A percentile compares a stretch with the other conserved stretches of the same genome.
phyloP scores from a whole-genome alignment of 805 yeast genomes.

The Candida krabiensis region DNA sequence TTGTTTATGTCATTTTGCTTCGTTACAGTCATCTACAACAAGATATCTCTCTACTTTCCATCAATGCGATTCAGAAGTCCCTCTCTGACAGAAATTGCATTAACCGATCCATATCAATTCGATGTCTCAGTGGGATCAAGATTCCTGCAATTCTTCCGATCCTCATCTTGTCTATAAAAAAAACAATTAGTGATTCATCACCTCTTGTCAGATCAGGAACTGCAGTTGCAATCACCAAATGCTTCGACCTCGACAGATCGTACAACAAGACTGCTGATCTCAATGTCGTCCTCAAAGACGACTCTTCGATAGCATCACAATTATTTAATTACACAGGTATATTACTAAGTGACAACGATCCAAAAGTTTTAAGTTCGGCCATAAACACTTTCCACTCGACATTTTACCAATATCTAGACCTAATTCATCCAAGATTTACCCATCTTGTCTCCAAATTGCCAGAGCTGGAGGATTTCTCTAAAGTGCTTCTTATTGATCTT shows the following conservation, averaged over 20 bases:
- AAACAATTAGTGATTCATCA: slow-evolving; percentile 67
- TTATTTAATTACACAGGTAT: slow-evolving; percentile 48
- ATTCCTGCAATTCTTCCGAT: slow-evolving; percentile 83
- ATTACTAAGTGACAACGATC: slow-evolving; percentile 64
- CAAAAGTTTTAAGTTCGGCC: slow-evolving; percentile 69
- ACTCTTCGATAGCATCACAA: slow-evolving; percentile 45
- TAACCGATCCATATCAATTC: slow-evolving; percentile 68
- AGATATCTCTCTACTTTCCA: slow-evolving; percentile 83
- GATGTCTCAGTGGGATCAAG: slow-evolving; percentile 79
- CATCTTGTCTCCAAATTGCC: slow-evolving; percentile 37
- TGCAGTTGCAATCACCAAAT: slow-evolving; percentile 71
- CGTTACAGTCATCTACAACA: slow-evolving; percentile 82
- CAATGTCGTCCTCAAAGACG: slow-evolving; percentile 20
- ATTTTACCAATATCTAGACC: slow-evolving; percentile 56
- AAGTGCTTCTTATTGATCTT: slow-evolving; percentile 55
- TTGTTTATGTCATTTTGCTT: slow-evolving; percentile 74
- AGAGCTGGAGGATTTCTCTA: slow-evolving; percentile 74
- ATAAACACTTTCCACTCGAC: slow-evolving; percentile 54
- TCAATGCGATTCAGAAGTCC: slow-evolving; percentile 88
- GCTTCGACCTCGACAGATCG: slow-evolving; percentile 35
- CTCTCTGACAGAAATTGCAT: slow-evolving; percentile 69
- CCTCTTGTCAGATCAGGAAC: slow-evolving; percentile 79
- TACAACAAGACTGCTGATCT: slow-evolving; percentile 19
- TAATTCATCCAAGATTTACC: slow-evolving; percentile 71
- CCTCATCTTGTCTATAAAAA: slow-evolving; percentile 67